Evolutionary conservation across 805 yeast genomes (phyloP).

Genomic region (Clavispora vitiphila): DNA sequence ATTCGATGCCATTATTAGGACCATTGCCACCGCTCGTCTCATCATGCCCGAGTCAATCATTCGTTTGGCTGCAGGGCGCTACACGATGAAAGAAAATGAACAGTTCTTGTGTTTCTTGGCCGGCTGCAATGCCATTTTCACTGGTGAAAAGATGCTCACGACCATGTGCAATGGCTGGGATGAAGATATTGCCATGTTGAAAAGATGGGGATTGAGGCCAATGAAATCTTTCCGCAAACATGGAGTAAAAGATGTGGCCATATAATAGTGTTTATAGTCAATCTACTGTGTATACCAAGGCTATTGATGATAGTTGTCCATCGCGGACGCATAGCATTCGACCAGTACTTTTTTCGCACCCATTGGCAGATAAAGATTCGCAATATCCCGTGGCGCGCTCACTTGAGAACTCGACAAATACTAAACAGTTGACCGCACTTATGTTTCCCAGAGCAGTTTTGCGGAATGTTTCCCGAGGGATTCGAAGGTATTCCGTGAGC

Average conservation of each 20-base stretch:
- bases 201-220: constrained; percentile 64
- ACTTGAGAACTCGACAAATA: no score
- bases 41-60: constrained; percentile 69
- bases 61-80: constrained; percentile 76
- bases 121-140: constrained; percentile 77
- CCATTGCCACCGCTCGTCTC: constrained; percentile 71
- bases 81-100: constrained; percentile 73
- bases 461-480: not conserved
- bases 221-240: constrained; percentile 40
- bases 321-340: no score
- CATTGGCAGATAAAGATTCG: not conserved
- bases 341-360: not conserved
- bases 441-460: not conserved
- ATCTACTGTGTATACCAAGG: no score
- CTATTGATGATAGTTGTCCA: no score
- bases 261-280: no score
- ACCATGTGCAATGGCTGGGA: constrained; percentile 85
- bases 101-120: constrained; percentile 72
- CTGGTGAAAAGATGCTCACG: constrained; percentile 77
- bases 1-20: constrained; percentile 61
- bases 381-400: not conserved
- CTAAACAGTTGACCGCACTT: not conserved
- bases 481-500: not conserved
- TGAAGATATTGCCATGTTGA: constrained; percentile 65
- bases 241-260: not conserved